Conservation (phyloP, 768 basidiomycete genomes). For the Boletellus ananas region DNA sequence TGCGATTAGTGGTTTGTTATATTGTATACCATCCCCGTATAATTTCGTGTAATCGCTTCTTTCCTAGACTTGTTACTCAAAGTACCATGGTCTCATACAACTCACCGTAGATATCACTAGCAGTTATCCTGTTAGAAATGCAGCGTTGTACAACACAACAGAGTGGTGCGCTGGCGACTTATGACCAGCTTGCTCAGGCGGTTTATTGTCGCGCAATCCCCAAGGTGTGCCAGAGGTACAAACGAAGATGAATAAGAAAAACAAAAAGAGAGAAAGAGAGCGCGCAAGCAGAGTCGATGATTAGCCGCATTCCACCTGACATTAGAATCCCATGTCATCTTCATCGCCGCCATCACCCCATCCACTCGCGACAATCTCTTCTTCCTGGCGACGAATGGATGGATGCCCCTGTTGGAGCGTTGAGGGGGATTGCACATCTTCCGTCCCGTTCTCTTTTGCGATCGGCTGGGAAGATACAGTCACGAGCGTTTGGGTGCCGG, state of each 20-base stretch:
- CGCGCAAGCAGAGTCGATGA: background rate
- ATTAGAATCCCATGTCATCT: slow-evolving; percentile 70
- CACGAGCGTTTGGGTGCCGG: slow-evolving; percentile 20
- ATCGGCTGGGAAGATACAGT: slow-evolving; percentile 18
- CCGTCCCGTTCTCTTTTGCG: slow-evolving; percentile 20
- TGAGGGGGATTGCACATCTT: slow-evolving; percentile 23
- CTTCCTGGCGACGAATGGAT: slow-evolving; percentile 45
- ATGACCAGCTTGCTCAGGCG: slow-evolving; percentile 9
- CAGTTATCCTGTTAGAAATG: background rate
- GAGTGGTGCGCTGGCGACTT: slow-evolving; percentile 5
- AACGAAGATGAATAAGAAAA: background rate
- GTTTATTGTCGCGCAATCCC: slow-evolving; percentile 11
- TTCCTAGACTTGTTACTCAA: too few relatives aligned
- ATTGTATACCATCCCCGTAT: slow-evolving; percentile 2
- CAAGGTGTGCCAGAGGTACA: slow-evolving; percentile 15
- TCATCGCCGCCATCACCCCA: slow-evolving; percentile 67
- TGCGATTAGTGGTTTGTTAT: background rate
- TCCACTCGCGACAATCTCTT: slow-evolving; percentile 61
- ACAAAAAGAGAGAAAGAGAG: background rate
- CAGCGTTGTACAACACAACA: background rate
- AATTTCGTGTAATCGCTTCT: too few relatives aligned
- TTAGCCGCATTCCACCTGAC: background rate
- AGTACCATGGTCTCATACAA: slow-evolving; percentile 6
- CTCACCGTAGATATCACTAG: background rate
- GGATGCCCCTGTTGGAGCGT: slow-evolving; percentile 15